Percentiles rank a stretch among this genome's conserved stretches.
phyloP scores from a whole-genome alignment of 2,329 filamentous ascomycete genomes.

The Cladosporium oxysporum region DNA sequence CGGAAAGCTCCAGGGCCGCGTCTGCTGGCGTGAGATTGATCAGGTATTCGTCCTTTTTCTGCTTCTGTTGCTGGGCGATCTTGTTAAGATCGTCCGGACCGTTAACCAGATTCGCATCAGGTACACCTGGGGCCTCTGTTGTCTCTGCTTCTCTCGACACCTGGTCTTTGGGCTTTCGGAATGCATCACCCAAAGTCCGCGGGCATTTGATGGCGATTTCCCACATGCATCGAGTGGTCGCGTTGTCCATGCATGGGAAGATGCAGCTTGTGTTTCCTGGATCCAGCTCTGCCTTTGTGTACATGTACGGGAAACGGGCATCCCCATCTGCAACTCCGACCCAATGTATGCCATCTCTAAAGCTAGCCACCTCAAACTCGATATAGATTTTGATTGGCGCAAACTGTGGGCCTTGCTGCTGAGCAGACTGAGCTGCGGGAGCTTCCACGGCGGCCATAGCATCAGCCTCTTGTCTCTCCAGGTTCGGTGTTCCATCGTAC shows the following conservation, averaged over 20 bases:
- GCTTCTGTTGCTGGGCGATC: conserved; percentile 16
- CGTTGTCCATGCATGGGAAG: conserved; percentile 91
- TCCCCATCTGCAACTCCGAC: conserved; percentile 81
- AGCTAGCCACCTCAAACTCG: conserved; percentile 73
- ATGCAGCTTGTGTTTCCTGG: conserved; percentile 80
- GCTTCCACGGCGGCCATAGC: conserved; percentile 36
- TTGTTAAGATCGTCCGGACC: conserved; percentile 27
- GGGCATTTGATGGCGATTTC: conserved; percentile 85
- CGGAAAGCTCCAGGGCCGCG: conserved; percentile 81
- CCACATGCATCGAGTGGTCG: conserved; percentile 79
- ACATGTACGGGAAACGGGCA: conserved; percentile 83
- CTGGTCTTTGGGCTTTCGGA: conserved; percentile 41
- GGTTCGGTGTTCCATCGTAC: conserved; percentile 47
- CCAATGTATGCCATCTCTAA: conserved; percentile 88
- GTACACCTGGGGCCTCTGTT: conserved; percentile 23
- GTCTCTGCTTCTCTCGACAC: conserved; percentile 21
- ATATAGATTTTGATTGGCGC: conserved; percentile 66
- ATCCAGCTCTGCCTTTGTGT: conserved; percentile 78
- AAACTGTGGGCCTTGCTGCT: conserved; percentile 46
- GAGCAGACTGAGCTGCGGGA: conserved; percentile 30
- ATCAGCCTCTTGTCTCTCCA: conserved; percentile 37
- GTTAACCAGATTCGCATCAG: conserved; percentile 44
- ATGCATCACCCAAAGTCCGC: conserved; percentile 78
- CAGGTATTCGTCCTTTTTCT: conserved; percentile 40
- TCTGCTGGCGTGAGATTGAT: conserved; percentile 69